Base-by-base conservation (phyloP, 2,329 filamentous ascomycete genomes). In the Nemania diffusa region DNA sequence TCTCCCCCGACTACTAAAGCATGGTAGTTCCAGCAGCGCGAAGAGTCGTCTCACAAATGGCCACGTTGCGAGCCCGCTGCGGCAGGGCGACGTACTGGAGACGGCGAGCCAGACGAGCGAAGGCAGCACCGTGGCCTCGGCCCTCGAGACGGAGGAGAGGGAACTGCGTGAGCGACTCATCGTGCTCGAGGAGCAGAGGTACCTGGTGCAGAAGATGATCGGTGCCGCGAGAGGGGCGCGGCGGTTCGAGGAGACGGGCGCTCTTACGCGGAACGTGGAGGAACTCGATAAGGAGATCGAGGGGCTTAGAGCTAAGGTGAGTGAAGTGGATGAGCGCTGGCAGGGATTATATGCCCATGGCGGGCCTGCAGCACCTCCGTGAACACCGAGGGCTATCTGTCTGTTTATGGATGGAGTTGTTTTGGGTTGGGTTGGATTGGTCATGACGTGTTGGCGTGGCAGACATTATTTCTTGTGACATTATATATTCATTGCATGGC, bases 111-210 rank as follows among this genome's bases (percentile, higher is more conserved):
- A 84, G 50, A 82, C 75, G 1, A 84, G 82, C 73, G 85, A 88
- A 67, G 79, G 81, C 1, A 87, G 60, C 24, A 88, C 84, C 15
- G 82, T 82, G 0, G 81, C 87, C 0, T 87, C 84, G 9, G 81
- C 84, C 37, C 80, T 97, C 4, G 94, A 97, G 78, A 88, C 87
- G 0, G 93, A 97, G 76, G 94, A 97, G 78, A 95, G 93, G 77
- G 88, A 92, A 22, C 81, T 97, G 1, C 87, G 91, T 17, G 94
- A 97, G 74, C 84, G 89, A 3, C 82, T 97, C 13, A 91, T 96
- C 32, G 90, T 97, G 6, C 84, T 97, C 0, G 93, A 97, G 78
- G 94, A 97, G 80, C 94, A 97, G 78, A 91, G 90, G 70, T 97
- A 97, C 79, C 89, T 97, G 80, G 93, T 97, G 0, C 88, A 90